Conservation (phyloP, 805 yeast species). For the Suhomyces tanzawaensis region DNA sequence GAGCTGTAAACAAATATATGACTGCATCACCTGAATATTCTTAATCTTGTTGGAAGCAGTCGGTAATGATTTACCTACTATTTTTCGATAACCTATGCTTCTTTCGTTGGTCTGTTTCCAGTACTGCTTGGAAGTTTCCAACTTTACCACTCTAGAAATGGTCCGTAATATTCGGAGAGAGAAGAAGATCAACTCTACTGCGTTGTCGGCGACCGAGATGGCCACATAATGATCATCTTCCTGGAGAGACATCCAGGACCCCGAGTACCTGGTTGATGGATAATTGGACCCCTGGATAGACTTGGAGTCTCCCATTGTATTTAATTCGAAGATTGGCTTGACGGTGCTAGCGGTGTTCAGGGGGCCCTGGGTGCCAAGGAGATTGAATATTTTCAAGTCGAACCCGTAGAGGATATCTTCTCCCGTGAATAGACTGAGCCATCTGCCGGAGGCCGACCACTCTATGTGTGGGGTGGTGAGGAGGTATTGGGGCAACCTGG, state of each 20-base stretch:
- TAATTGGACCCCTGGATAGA: neutral
- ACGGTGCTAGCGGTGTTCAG: neutral
- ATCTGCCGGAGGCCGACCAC: conserved; percentile 37
- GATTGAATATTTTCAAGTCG: conserved; percentile 24
- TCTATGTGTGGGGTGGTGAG: conserved; percentile 11
- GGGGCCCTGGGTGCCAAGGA: conserved; percentile 18
- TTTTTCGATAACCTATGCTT: neutral
- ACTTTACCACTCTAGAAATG: neutral
- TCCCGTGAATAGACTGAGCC: conserved; percentile 30
- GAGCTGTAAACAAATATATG: neutral
- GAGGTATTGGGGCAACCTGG: conserved; percentile 16
- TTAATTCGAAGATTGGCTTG: neutral
- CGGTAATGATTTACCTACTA: neutral
- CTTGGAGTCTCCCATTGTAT: neutral
- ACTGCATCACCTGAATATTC: neutral
- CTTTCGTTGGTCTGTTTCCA: neutral
- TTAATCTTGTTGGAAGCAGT: neutral
- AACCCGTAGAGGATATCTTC: conserved; percentile 26
- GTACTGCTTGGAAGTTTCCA: neutral
- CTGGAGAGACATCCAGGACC: conserved; percentile 3
- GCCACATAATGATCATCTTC: conserved; percentile 2
- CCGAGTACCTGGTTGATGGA: conserved; percentile 4
- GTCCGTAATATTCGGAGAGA: neutral
- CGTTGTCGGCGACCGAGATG: no score
- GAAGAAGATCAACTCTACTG: neutral